Evolutionary conservation across 2,329 filamentous ascomycete species (phyloP).

Genomic region (Byssothecium circinans): DNA sequence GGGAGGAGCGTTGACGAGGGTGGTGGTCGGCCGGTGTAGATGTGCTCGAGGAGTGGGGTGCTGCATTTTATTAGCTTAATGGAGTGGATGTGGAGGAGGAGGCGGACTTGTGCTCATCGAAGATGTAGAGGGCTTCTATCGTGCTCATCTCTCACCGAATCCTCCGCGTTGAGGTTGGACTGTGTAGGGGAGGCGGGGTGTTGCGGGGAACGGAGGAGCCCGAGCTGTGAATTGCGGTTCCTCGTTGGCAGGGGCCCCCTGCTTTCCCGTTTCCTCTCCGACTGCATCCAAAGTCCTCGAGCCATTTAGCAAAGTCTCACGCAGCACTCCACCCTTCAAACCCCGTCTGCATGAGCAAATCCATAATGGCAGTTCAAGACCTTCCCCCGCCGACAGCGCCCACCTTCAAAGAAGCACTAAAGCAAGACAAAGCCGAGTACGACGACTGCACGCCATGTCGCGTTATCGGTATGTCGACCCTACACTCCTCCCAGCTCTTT

Average conservation of each 20-base stretch:
- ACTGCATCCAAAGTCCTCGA: neutral
- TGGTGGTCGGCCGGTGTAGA: slow-evolving; percentile 80
- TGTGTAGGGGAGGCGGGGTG: neutral
- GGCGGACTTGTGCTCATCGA: slow-evolving; percentile 87
- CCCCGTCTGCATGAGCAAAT: no score
- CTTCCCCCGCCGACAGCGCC: slow-evolving; percentile 13
- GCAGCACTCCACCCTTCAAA: neutral
- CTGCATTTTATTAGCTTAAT: slow-evolving; percentile 51
- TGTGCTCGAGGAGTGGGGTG: slow-evolving; percentile 82
- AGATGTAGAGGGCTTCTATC: slow-evolving; percentile 95
- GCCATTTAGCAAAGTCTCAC: no score
- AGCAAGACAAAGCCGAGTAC: slow-evolving; percentile 37
- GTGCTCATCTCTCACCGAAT: slow-evolving; percentile 56
- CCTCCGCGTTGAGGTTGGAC: neutral
- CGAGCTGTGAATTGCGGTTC: slow-evolving; percentile 17
- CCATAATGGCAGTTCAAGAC: slow-evolving; percentile 19
- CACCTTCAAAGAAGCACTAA: slow-evolving; percentile 33
- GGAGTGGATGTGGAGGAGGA: neutral
- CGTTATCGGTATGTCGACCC: slow-evolving; percentile 61
- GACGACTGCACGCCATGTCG: slow-evolving; percentile 72
- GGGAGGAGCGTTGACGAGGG: slow-evolving; percentile 75
- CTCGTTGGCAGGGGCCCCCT: no score
- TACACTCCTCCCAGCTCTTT: no score
- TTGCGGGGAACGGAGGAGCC: slow-evolving; percentile 2
- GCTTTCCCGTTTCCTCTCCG: neutral